Evolutionary conservation across 192 early-diverging fungal species (phyloP), one percentile per base, ranked within the genome.

Genomic region (Thamnidium elegans): DNA sequence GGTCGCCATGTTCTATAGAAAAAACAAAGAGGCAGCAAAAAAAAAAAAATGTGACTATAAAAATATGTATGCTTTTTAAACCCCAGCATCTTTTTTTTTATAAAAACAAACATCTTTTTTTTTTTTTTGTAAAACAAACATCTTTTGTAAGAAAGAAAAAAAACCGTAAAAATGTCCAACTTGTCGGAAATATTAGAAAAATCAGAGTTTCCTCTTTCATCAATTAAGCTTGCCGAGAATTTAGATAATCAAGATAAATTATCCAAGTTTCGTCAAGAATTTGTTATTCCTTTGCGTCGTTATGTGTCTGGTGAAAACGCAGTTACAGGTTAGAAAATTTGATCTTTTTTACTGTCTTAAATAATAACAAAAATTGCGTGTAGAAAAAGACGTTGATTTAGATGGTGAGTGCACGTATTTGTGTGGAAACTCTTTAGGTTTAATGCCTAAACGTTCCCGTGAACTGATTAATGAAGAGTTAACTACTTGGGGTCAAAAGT

Each of bases 401-500:
- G 69, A 81, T 23, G 75, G 77, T 15, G 47, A 68, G 19, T 85
- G 79, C 50, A 77, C 87, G 11, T 99, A 99, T 73, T 78, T 99
- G 52, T 92, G 93, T 73, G 97, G 97, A 21, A 97, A 99, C 79
- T 96, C 94, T 7, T 83, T 99, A 11, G 95, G 97, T 4, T 79
- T 97, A 63, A 81, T 90, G 72, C 94, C 97, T 36, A 84, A 80
- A 44, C 71, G 78, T 11, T 83, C 90, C 0, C 73, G 81, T 19
- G 74, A 76, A 9, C 72, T 89, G 6, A 68, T 99, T n/a, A 82
- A 79, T 48, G 85, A 99, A 76, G 97, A 99, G 72, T 76, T 99
- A 63, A 87, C 95, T 50, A 87, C 89, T 42, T 99, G 97, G 97
- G 87, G 83, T 55, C 65, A 79, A 51, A 53, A 75, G 88, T 87